Conservation (phyloP, 371 early-diverging fungal genomes). For the Mortierella sp. region DNA sequence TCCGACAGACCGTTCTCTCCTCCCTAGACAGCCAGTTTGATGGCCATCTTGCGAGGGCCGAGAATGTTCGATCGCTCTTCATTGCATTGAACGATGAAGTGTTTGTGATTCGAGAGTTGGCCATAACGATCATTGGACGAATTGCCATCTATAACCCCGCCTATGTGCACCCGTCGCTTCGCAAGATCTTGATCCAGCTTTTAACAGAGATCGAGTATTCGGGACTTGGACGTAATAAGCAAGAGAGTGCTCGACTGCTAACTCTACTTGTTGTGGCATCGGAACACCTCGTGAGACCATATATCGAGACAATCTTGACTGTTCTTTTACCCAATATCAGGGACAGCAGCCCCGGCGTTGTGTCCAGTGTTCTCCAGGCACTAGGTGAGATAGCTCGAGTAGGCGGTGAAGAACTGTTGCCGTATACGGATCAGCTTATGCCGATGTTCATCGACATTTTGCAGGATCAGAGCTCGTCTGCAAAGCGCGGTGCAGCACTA, state of each 20-base stretch:
- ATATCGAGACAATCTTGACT: constrained; percentile 88
- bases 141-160: constrained; percentile 90
- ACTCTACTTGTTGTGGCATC: constrained; percentile 82
- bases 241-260: constrained; percentile 87
- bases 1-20: constrained; percentile 82
- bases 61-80: constrained; percentile 88
- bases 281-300: constrained; percentile 86
- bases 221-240: constrained; percentile 82
- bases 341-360: constrained; percentile 84
- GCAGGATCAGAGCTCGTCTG: constrained; percentile 87
- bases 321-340: constrained; percentile 86
- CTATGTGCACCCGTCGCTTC: constrained; percentile 89
- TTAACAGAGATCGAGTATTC: constrained; percentile 95
- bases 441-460: constrained; percentile 91
- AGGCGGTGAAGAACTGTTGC: constrained; percentile 87
- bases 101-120: constrained; percentile 86
- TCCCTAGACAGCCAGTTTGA: constrained; percentile 89
- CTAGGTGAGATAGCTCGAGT: constrained; percentile 90
- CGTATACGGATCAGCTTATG: constrained; percentile 85
- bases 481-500: constrained; percentile 91
- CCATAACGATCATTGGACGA: constrained; percentile 89
- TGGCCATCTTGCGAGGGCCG: constrained; percentile 89
- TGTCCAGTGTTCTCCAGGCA: constrained; percentile 85
- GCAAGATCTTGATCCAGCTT: constrained; percentile 89
- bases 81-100: constrained; percentile 94